A percentile compares a stretch with the other conserved stretches of the same genome.
phyloP scores from a whole-genome alignment of 805 yeast genomes.

The Hanseniaspora taiwanica region DNA sequence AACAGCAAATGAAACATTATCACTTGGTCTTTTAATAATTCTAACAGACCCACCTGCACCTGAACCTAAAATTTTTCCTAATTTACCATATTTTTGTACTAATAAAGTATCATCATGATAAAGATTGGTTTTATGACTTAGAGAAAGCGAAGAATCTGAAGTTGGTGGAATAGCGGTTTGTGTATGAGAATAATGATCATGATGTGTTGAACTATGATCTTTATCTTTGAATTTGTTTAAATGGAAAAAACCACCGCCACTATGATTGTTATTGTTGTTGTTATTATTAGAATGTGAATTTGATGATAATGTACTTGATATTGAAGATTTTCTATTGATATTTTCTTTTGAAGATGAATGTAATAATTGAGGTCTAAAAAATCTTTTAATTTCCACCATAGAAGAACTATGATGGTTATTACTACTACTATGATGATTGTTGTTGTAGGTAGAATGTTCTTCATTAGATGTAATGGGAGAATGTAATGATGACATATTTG shows the following conservation, averaged over 20 bases:
- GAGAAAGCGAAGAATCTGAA: conserved; percentile 21
- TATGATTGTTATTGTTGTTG: not conserved
- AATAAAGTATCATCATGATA: conserved; percentile 39
- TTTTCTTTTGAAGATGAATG: conserved; percentile 13
- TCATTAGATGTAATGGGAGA: conserved; percentile 6
- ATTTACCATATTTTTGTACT: conserved; percentile 52
- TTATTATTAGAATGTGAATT: conserved; percentile 2
- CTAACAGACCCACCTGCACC: conserved; percentile 89
- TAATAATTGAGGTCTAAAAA: conserved; percentile 40
- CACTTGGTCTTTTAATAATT: conserved; percentile 51
- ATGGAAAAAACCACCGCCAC: not conserved
- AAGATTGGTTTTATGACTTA: conserved; percentile 25
- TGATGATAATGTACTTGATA: conserved; percentile 1
- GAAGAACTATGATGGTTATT: conserved; percentile 22
- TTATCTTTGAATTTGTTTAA: not conserved
- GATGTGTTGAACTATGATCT: conserved; percentile 3
- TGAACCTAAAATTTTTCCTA: conserved; percentile 65
- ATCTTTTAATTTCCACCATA: conserved; percentile 61
- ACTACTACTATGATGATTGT: not conserved
- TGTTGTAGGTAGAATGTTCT: conserved; percentile 2
- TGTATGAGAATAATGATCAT: conserved; percentile 18
- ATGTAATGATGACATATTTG: conserved; percentile 6
- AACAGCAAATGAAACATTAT: conserved; percentile 65
- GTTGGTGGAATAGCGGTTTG: conserved; percentile 26
- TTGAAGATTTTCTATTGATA: conserved; percentile 10